phyloP scores from a whole-genome alignment of 169 alveolate species.

The Cryptosporidium sp. region DNA sequence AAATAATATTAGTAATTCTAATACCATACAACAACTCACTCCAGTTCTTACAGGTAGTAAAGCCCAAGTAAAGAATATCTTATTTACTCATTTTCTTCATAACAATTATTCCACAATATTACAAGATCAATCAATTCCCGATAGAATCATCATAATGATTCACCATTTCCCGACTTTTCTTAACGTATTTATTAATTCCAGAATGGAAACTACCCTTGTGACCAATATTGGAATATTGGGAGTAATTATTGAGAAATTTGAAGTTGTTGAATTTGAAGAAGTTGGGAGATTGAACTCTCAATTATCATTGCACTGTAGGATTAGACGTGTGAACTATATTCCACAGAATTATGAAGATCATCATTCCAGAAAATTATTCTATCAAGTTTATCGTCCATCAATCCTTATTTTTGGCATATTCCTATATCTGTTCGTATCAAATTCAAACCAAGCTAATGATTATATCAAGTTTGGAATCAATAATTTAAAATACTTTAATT shows the following conservation, averaged over 20 bases:
- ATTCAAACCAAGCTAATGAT: background rate
- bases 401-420: slow-evolving; percentile 33
- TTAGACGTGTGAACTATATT: background rate
- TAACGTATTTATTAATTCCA: slow-evolving; percentile 1
- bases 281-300: slow-evolving; percentile 12
- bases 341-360: slow-evolving; percentile 7
- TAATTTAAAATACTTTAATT: slow-evolving; percentile 6
- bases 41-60: background rate
- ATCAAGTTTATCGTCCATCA: slow-evolving; percentile 24
- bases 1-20: background rate
- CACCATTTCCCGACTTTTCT: slow-evolving; percentile 39
- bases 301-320: slow-evolving; percentile 17
- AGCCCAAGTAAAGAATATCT: slow-evolving; percentile 13
- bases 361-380: background rate
- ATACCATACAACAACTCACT: too few relatives aligned
- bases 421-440: background rate
- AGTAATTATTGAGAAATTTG: slow-evolving; percentile 15
- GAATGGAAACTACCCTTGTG: slow-evolving; percentile 2
- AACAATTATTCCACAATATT: slow-evolving; percentile 32
- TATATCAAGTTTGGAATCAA: slow-evolving; percentile 42
- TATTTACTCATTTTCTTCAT: slow-evolving; percentile 26
- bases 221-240: slow-evolving; percentile 42
- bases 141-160: slow-evolving; percentile 11
- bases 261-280: slow-evolving; percentile 27
- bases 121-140: slow-evolving; percentile 1